Base-by-base conservation (phyloP, 2,329 filamentous ascomycete species). In the Alternaria burnsii region DNA sequence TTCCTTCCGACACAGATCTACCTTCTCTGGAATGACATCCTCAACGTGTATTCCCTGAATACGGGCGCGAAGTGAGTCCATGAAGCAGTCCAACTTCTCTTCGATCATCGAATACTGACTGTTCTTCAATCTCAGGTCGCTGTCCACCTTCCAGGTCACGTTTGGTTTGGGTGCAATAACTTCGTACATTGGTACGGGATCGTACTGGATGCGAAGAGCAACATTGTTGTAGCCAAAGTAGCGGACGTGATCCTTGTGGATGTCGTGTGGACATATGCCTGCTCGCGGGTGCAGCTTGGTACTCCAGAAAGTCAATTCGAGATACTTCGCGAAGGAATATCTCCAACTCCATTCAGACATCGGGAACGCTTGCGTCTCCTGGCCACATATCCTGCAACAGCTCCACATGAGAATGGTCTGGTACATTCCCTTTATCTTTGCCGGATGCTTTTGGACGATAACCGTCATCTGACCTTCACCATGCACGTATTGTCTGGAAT, bases 281-380 rank as follows among this genome's bases (percentile, higher is more conserved):
- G 90, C 88, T 66, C 87, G 89, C 69, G 89, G 88, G 74, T 89
- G 91, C 50, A 98, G 82, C 38, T 92, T 91, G 42, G 88, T 91
- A 73, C 94, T 94, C 94, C 94, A 99, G 78, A 98, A 98, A 3
- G 94, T 93, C 18, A 99, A 83, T 79, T 99, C 95, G n/a, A 99
- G 84, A 72, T 98, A 99, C 78, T 99, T 99, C 11, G 93, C 95
- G 73, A 99, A 97, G 0, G 95, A 99, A 77, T 99, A 99, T 76
- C 96, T 97, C 91, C 93, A 99, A 0, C 94, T 96, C 71, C 89
- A 93, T 58, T 93, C 89, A 1, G 94, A 97, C 93, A 99, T 97
- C 32, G 90, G 89, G 67, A 92, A 91, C 48, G 94, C 89, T 40
- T 93, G 91, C 0, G 94, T 97, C 75, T 98, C 94, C 67, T 92